Base-by-base conservation (phyloP, 768 basidiomycete species). In the Tylopilus rubrobrunneus region DNA sequence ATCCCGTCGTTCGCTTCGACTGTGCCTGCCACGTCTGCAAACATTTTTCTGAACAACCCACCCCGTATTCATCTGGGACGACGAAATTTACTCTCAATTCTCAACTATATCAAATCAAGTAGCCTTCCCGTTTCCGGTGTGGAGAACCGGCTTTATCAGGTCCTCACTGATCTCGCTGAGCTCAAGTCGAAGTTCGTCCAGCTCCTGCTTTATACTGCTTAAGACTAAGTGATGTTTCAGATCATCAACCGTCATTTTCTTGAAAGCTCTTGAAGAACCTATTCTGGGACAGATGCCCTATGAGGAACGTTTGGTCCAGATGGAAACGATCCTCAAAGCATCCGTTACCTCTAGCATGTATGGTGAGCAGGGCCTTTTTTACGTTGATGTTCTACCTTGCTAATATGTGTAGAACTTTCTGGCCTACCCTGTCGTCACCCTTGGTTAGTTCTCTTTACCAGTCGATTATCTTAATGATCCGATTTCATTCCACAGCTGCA, bases 211-310 rank as follows among this genome's bases (percentile, higher is more conserved):
- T 42, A 31, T 50, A 29, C 46, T 28, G 48, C 19, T 0, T 17
- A 41, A 25, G 36, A 31, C 31, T 67, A 23, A 65, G 4, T n/a
- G 7, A 3, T 55, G 28, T 51, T 34, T 43, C 60, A 91, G 89
- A 65, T 92, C 92, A 7, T 96, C 95, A n/a, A 90, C 85, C 29
- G 78, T 86, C 51, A 94, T 98, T 34, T 82, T 94, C 4, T 73
- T 99, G 58, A 98, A 96, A 72, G 97, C 97, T 40, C 89, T 96
- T 44, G 97, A 99, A 75, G 97, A 97, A 7, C 80, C 98, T 45
- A 98, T 99, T 64, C 80, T 92, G 33, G 92, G 91, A 45, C 92
- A 96, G n/a, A n/a, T n/a, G n/a, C n/a, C n/a, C n/a, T n/a, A n/a
- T n/a, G n/a, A n/a, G n/a, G n/a, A n/a, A n/a, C n/a, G n/a, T n/a